These are phyloP conservation scores for Gracilaria gracilis DNA, from an alignment of 23 red algal genomes.

Conservation along the genomic window DNA sequence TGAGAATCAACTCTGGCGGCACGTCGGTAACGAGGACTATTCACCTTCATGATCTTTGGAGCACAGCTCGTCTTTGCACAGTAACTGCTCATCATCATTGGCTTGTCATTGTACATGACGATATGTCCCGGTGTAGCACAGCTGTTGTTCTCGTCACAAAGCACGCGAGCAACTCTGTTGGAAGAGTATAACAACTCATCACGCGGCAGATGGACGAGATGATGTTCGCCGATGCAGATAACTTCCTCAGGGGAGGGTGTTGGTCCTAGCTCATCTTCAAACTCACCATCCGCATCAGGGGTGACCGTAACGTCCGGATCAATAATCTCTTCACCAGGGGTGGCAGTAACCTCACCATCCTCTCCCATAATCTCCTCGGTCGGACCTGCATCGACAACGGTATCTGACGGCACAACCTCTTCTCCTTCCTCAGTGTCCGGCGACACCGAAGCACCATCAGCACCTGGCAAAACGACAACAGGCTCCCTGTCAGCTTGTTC, in stretches of 20 bases:
- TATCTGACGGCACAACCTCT: background rate
- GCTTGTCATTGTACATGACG: slow-evolving; percentile 2
- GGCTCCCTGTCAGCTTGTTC: slow-evolving; percentile 12
- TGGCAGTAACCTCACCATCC: background rate
- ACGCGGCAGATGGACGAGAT: slow-evolving; percentile 18
- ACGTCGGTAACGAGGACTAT: slow-evolving; percentile 40
- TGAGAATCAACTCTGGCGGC: slow-evolving; percentile 7
- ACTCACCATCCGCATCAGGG: background rate
- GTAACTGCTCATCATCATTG: slow-evolving; percentile 55
- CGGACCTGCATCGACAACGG: background rate
- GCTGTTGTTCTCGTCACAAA: slow-evolving; percentile 43
- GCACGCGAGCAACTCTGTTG: slow-evolving; percentile 18
- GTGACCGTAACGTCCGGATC: background rate
- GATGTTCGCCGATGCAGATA: slow-evolving; percentile 28
- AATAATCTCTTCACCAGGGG: background rate
- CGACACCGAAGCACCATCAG: background rate
- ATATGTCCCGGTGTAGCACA: slow-evolving; percentile 60
- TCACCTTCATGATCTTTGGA: slow-evolving; percentile 46
- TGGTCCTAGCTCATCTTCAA: background rate
- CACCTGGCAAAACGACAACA: background rate
- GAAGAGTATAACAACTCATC: slow-evolving; percentile 20
- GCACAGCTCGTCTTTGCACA: slow-evolving; percentile 11
- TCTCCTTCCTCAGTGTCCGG: background rate
- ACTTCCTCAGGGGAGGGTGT: background rate
- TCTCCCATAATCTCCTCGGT: background rate